Evolutionary conservation across 2,329 filamentous ascomycete species (phyloP).

Genomic region (Chalara sp.): DNA sequence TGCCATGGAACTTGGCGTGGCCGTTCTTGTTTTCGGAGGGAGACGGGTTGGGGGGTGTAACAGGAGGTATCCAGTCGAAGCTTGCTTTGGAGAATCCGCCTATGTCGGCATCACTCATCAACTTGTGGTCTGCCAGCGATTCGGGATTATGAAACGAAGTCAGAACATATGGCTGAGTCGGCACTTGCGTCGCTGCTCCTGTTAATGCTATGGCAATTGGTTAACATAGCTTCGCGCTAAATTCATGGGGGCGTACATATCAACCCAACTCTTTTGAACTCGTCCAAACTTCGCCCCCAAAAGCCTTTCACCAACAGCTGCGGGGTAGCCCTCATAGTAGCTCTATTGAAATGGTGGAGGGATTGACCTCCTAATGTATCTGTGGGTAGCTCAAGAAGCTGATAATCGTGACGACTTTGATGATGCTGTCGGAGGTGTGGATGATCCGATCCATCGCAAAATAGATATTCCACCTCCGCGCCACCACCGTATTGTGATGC

Average conservation of each 20-base stretch:
- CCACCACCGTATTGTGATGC: no score
- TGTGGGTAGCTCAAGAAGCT: no score
- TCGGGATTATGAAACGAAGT: conserved; percentile 52
- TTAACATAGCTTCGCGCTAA: no score
- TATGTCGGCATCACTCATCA: conserved; percentile 81
- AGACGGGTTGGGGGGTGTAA: conserved; percentile 10
- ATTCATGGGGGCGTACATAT: no score
- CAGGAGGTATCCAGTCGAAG: conserved; percentile 45
- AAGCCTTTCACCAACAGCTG: conserved; percentile 44
- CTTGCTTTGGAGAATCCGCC: conserved; percentile 75
- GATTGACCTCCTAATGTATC: background rate
- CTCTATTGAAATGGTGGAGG: background rate
- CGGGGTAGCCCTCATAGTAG: conserved; percentile 41
- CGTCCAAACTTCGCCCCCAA: conserved; percentile 50
- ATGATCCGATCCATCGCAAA: no score
- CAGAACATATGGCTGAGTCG: conserved; percentile 57
- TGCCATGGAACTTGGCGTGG: conserved; percentile 79
- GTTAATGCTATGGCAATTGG: conserved; percentile 47
- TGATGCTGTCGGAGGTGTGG: background rate
- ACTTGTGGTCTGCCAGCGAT: conserved; percentile 51
- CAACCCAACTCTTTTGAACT: conserved; percentile 43
- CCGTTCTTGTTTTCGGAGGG: conserved; percentile 32
- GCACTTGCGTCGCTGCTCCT: conserved; percentile 61
- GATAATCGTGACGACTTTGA: no score
- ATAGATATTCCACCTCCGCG: no score